phyloP scores from a whole-genome alignment of 345 rosid species.

The Acer yangbiense region DNA sequence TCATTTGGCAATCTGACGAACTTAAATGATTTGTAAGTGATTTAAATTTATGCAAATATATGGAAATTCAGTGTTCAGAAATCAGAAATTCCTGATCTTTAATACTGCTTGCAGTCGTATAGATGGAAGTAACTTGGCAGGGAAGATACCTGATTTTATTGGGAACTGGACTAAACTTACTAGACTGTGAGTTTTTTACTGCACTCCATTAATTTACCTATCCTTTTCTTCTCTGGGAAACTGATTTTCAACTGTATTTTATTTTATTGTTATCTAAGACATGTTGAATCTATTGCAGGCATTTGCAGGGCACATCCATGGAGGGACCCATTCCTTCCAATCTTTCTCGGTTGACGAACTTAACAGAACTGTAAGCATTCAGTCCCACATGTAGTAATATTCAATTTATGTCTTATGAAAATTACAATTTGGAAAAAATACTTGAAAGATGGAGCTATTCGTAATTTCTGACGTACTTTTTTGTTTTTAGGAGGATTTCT shows the following conservation, averaged over 20 bases:
- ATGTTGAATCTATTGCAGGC: constrained; percentile 36
- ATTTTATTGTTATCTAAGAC: not conserved
- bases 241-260: not conserved
- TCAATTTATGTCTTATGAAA: not conserved
- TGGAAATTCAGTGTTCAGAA: constrained; percentile 1
- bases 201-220: not conserved
- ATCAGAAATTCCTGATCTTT: not conserved
- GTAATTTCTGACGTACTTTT: not conserved
- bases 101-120: constrained; percentile 53
- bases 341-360: constrained; percentile 51
- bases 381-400: not conserved
- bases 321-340: constrained; percentile 81
- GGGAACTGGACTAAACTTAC: constrained; percentile 73
- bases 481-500: constrained; percentile 59
- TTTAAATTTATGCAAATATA: not conserved
- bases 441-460: not conserved
- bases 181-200: constrained; percentile 54
- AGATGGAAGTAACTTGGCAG: constrained; percentile 73
- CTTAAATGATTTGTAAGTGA: constrained; percentile 76
- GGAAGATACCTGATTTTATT: constrained; percentile 75
- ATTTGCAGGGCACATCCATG: constrained; percentile 86
- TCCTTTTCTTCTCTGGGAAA: constrained; percentile 5
- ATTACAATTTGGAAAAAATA: not conserved
- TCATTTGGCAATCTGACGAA: constrained; percentile 61
- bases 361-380: constrained; percentile 56